Evolutionary conservation across 176 grass and related monocot genomes (phyloP).

Genomic region (Oryza officinalis): DNA sequence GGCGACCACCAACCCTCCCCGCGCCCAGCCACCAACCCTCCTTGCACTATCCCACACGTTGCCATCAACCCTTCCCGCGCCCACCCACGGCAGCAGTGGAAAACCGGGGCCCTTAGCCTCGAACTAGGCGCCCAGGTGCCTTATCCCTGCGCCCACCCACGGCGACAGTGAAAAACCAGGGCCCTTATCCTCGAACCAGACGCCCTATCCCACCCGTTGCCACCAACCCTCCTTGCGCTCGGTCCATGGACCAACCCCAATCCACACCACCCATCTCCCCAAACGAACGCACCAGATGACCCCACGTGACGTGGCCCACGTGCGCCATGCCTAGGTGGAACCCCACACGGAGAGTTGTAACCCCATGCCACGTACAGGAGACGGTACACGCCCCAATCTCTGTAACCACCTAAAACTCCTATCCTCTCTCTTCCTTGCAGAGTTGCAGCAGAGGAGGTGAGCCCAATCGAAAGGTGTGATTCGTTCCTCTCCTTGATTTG

Average conservation of each 20-base stretch:
- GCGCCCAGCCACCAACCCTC: too few relatives aligned
- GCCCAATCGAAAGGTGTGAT: constrained; percentile 17
- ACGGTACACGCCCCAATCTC: background rate
- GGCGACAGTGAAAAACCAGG: background rate
- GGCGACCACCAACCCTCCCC: too few relatives aligned
- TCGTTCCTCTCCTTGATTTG: background rate
- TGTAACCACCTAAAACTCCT: background rate
- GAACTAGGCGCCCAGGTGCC: too few relatives aligned
- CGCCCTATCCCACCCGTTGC: background rate
- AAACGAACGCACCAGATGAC: background rate
- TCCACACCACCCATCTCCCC: background rate
- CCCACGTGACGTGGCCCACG: background rate
- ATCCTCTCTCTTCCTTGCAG: background rate
- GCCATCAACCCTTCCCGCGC: too few relatives aligned
- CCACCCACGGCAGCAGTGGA: too few relatives aligned
- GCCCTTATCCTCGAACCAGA: background rate
- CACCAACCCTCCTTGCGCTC: background rate
- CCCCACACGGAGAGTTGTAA: too few relatives aligned
- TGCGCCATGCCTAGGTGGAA: background rate
- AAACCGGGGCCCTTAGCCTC: too few relatives aligned
- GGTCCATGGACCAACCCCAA: background rate
- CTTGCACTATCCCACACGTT: too few relatives aligned
- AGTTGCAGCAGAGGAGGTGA: background rate
- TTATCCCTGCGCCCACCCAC: too few relatives aligned
- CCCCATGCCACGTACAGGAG: background rate